These are phyloP conservation scores for Pisolithus orientalis DNA, from an alignment of 768 basidiomycete species.

Conservation along the genomic window DNA sequence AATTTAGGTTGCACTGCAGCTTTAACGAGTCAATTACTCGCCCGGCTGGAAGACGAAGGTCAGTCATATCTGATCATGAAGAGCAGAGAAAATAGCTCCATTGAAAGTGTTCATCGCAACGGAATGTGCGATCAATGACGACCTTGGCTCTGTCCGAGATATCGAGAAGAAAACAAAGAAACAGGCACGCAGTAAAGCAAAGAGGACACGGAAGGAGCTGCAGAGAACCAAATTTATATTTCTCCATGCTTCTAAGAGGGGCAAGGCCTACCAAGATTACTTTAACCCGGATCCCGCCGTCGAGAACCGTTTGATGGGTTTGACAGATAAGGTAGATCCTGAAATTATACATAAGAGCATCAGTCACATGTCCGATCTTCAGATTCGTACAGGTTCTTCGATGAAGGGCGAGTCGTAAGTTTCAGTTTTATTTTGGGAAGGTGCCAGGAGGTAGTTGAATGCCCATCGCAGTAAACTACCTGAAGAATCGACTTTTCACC, in stretches of 20 bases:
- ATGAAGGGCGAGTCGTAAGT: not conserved
- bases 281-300: conserved; percentile 57
- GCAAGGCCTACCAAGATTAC: conserved; percentile 54
- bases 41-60: conserved; percentile 70
- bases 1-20: conserved; percentile 44
- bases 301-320: conserved; percentile 56
- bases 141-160: conserved; percentile 38
- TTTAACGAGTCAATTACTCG: conserved; percentile 57
- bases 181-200: conserved; percentile 36
- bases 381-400: not conserved
- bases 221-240: conserved; percentile 57
- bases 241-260: conserved; percentile 39
- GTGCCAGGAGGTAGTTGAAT: not conserved
- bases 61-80: not conserved
- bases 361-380: not conserved
- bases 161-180: conserved; percentile 35
- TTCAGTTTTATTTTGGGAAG: not conserved
- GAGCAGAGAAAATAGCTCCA: not conserved
- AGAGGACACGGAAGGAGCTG: conserved; percentile 41
- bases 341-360: not conserved
- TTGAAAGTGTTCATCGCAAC: conserved; percentile 54
- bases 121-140: conserved; percentile 41
- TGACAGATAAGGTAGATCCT: conserved; percentile 44
- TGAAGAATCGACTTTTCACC: not conserved
- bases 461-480: not conserved